phyloP scores from a whole-genome alignment of 1,284 basidiomycete species.

The Ganoderma lingzhi region DNA sequence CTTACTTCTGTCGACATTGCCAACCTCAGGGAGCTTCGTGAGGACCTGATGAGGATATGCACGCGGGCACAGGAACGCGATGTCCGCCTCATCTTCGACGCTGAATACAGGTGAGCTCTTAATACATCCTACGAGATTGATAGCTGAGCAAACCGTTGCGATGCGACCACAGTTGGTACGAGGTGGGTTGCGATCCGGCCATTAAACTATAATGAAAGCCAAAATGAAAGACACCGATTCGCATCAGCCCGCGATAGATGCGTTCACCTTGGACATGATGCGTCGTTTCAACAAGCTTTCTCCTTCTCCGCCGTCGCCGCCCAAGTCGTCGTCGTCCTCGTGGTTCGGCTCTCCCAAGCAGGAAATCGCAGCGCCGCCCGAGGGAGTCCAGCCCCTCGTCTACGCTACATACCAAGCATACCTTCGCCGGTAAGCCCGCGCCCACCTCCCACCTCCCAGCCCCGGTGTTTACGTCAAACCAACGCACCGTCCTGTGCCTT shows the following conservation, averaged over 20 bases:
- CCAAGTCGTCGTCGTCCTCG: constrained; percentile 3
- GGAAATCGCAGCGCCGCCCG: not conserved
- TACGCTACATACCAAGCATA: constrained; percentile 91
- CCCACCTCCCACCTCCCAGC: not conserved
- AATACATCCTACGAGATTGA: not conserved
- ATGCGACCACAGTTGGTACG: constrained; percentile 66
- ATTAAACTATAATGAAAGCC: not conserved
- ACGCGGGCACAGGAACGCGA: constrained; percentile 63
- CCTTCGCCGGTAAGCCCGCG: constrained; percentile 63
- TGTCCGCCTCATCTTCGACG: constrained; percentile 80
- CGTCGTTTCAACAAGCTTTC: constrained; percentile 76
- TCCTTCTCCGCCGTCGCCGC: constrained; percentile 9
- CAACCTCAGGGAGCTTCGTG: constrained; percentile 66
- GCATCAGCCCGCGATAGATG: constrained; percentile 80
- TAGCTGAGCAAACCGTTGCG: constrained; percentile 6
- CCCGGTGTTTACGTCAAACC: constrained; percentile 10
- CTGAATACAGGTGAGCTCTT: constrained; percentile 72
- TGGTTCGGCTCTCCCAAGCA: constrained; percentile 22
- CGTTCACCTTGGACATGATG: constrained; percentile 78
- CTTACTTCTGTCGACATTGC: constrained; percentile 63
- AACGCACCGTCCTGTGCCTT: constrained; percentile 16
- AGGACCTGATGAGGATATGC: constrained; percentile 63
- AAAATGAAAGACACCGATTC: not conserved
- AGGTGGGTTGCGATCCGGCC: constrained; percentile 40
- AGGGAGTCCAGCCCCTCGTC: constrained; percentile 64